Evolutionary conservation across 1,284 basidiomycete species (phyloP).

Genomic region (Apiotrichum laibachii): DNA sequence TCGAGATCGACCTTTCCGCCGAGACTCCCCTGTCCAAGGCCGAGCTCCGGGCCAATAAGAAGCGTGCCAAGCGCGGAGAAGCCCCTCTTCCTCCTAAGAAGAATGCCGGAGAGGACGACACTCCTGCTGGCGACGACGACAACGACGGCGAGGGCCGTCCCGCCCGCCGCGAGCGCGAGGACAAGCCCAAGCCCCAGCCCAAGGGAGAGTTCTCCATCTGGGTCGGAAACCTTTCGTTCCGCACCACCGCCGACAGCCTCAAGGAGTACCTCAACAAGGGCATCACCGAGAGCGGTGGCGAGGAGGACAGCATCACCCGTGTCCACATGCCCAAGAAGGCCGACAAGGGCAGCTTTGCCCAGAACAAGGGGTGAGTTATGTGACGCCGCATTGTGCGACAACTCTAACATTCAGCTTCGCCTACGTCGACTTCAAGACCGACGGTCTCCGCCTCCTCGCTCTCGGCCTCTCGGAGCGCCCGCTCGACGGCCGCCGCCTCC

Average conservation of each 20-base stretch:
- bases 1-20: constrained; percentile 49
- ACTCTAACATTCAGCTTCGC: constrained; percentile 66
- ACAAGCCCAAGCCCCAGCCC: constrained; percentile 61
- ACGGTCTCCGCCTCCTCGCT: constrained; percentile 69
- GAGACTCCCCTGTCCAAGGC: constrained; percentile 51
- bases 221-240: constrained; percentile 93
- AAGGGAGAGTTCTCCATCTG: constrained; percentile 63
- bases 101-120: constrained; percentile 16
- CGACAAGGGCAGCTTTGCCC: constrained; percentile 47
- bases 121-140: constrained; percentile 7
- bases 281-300: constrained; percentile 50
- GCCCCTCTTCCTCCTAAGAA: constrained; percentile 20
- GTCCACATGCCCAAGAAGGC: constrained; percentile 56
- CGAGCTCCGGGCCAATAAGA: constrained; percentile 46
- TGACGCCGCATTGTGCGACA: background rate
- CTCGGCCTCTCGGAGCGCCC: constrained; percentile 76
- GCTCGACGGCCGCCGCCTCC: constrained; percentile 77
- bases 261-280: constrained; percentile 68
- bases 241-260: constrained; percentile 72
- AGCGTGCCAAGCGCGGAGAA: constrained; percentile 38
- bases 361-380: constrained; percentile 55
- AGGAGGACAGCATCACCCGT: constrained; percentile 51
- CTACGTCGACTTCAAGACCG: constrained; percentile 86
- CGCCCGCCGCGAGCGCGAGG: constrained; percentile 51
- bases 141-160: constrained; percentile 10